A percentile compares a stretch with the other conserved stretches of the same genome.
phyloP scores from a whole-genome alignment of 2,329 filamentous ascomycete species.

The Penicillium brevicompactum region DNA sequence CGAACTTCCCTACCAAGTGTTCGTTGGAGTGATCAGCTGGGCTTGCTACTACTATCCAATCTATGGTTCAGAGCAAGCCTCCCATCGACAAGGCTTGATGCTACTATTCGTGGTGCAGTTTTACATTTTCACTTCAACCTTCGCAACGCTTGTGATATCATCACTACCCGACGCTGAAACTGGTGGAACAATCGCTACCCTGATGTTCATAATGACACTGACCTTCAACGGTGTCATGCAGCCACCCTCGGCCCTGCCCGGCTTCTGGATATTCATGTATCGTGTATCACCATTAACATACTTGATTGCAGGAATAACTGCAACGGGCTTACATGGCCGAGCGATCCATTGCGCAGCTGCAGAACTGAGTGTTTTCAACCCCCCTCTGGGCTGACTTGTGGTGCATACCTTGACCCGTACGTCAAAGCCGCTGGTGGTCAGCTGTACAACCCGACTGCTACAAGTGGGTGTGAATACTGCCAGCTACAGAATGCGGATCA shows the following conservation, averaged over 20 bases:
- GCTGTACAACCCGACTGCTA: constrained; percentile 8
- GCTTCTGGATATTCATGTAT: constrained; percentile 13
- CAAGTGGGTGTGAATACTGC: constrained; percentile 39
- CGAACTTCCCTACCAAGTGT: constrained; percentile 35
- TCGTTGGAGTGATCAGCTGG: constrained; percentile 63
- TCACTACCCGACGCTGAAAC: constrained; percentile 63
- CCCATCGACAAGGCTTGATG: constrained; percentile 16
- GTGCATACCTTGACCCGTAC: constrained; percentile 13
- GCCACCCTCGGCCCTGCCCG: constrained; percentile 3
- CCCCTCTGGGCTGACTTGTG: constrained; percentile 10
- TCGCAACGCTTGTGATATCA: constrained; percentile 13
- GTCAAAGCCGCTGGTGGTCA: constrained; percentile 2
- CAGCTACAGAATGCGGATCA: constrained; percentile 41
- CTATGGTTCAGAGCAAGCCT: constrained; percentile 11
- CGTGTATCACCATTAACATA: constrained; percentile 6
- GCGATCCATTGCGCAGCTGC: constrained; percentile 31
- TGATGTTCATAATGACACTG: constrained; percentile 72
- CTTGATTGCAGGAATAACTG: constrained; percentile 5
- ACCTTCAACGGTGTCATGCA: constrained; percentile 61
- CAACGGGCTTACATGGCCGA: constrained; percentile 61
- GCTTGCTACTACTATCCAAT: constrained; percentile 51
- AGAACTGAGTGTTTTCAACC: constrained; percentile 14
- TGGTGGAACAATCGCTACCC: constrained; percentile 73
- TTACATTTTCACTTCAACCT: constrained; percentile 17
- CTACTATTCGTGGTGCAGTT: constrained; percentile 25